Base-by-base conservation (phyloP, 163 green algal species). In the Scenedesmus sp. region DNA sequence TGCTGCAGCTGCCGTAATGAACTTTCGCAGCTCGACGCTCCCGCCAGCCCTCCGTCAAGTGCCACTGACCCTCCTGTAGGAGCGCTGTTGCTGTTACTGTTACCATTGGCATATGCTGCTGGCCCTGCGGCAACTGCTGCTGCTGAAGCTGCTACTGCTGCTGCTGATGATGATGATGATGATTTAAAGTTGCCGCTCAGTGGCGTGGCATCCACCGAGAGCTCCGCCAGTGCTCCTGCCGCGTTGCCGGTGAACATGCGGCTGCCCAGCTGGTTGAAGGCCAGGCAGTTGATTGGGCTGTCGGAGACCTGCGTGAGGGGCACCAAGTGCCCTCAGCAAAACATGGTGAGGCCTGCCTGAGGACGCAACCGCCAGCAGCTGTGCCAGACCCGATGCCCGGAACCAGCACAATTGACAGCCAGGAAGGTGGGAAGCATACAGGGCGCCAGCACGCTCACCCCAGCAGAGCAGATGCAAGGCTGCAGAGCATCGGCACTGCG, bases 211-310 rank as follows among this genome's bases (percentile, higher is more conserved):
- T 91, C 87, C 35, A 87, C 79, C 24, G 87, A 85, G 22, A 91
- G 59, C 79, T 91, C 87, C 0, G 51, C 20, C 37, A 91, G 35
- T 2, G 46, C 35, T 24, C 87, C 87, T 53, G 87, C 87, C n/a
- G 79, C 56, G 51, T 91, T 43, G 4, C 87, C 87, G 0, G 78
- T 44, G 30, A 70, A 91, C 40, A 91, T 61, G 0, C 79, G 37
- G 16, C 51, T 83, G 76, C 87, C 87, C 15, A 91, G 87, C 42
- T 86, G 56, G 40, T 87, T 68, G 65, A 91, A 76, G 1, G 78
- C 79, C 30, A 91, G 43, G 35, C 46, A 83, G 68, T 90, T 90
- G 44, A 90, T 56, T 20, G 85, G 85, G 35, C 43, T 37, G 26
- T 33, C 30, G 51, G 42, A 89, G 7, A 83, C 84, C 84, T 89